Conservation (phyloP, 148 eudicot genomes). For the Silene latifolia region DNA sequence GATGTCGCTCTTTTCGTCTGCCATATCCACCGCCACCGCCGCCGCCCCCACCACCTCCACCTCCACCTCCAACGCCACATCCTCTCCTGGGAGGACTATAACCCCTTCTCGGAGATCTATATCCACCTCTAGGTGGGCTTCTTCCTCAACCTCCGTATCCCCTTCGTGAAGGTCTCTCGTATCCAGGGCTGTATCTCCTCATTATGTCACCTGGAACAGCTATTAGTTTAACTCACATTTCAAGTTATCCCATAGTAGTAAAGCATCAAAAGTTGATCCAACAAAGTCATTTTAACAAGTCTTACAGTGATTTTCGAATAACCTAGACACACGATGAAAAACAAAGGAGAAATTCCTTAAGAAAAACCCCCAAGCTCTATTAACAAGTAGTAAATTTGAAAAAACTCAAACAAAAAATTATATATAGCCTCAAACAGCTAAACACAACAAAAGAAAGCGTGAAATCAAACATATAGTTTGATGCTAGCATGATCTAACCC, state of each 20-base stretch:
- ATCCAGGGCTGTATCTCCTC: constrained; percentile 71
- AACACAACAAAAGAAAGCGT: too few relatives aligned
- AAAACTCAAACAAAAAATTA: too few relatives aligned
- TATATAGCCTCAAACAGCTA: neutral
- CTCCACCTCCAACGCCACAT: constrained; percentile 38
- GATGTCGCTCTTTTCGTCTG: constrained; percentile 47
- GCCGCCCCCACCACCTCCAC: constrained; percentile 17
- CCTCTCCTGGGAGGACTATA: constrained; percentile 67
- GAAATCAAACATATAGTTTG: too few relatives aligned
- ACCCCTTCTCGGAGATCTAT: constrained; percentile 48
- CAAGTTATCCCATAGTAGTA: neutral
- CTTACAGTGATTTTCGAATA: too few relatives aligned
- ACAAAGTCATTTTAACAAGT: too few relatives aligned
- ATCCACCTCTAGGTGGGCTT: constrained; percentile 64
- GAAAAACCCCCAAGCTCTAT: too few relatives aligned
- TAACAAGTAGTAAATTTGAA: too few relatives aligned
- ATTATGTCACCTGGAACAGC: constrained; percentile 28
- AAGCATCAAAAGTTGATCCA: neutral
- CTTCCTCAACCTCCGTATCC: constrained; percentile 57
- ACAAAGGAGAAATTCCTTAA: too few relatives aligned
- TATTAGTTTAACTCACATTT: neutral
- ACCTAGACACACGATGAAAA: too few relatives aligned
- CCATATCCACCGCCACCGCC: constrained; percentile 38
- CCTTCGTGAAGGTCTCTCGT: constrained; percentile 66
- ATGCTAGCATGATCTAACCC: neutral